These are phyloP conservation scores for Tuber umbilicatum DNA, from an alignment of 495 filamentous ascomycete species.

Conservation along the genomic window DNA sequence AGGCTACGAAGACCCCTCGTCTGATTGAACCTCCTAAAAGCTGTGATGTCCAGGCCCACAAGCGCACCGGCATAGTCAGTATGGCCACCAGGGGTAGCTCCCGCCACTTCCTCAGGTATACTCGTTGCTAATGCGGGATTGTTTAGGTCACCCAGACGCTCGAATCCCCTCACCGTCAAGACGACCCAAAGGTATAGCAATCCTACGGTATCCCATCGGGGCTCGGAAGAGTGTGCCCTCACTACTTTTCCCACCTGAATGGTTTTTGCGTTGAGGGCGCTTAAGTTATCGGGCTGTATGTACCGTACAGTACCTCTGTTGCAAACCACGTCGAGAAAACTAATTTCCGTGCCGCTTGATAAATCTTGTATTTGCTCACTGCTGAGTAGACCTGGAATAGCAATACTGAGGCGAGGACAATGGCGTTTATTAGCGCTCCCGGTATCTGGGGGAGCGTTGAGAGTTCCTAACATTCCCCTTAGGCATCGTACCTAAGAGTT, in stretches of 20 bases:
- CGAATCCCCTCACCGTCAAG: not conserved
- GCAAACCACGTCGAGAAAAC: not conserved
- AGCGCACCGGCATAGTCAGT: not conserved
- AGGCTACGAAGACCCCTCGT: not conserved
- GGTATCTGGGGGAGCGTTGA: not conserved
- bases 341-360: not conserved
- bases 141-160: not conserved
- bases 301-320: not conserved
- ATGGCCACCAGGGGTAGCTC: not conserved
- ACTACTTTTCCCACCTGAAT: not conserved
- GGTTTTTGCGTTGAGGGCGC: not conserved
- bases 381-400: not conserved
- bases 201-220: not conserved
- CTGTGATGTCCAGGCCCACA: not conserved
- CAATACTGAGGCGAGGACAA: not conserved
- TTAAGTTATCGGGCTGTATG: not conserved
- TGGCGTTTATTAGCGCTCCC: not conserved
- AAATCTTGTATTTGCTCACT: not conserved
- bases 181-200: not conserved
- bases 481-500: not conserved
- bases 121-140: not conserved
- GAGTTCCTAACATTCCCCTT: not conserved
- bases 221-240: not conserved
- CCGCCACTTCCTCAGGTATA: not conserved
- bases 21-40: not conserved